Percentiles rank a stretch among this genome's conserved stretches.
Conservation (phyloP, 306 rosid species). For the Prunus mongolica region DNA sequence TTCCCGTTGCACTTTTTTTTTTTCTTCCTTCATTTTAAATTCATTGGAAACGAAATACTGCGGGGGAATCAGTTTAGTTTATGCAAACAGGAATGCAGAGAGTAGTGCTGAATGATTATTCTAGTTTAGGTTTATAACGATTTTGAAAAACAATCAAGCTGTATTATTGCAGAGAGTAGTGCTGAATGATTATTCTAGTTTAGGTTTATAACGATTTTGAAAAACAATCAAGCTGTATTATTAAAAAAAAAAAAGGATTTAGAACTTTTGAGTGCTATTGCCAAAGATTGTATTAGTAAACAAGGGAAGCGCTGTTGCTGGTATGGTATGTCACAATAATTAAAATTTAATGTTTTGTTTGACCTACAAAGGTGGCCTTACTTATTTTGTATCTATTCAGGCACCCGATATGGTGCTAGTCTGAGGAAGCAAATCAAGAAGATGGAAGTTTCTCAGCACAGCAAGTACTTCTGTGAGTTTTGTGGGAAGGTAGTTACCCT, state of each 20-base stretch:
- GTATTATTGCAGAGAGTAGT: background rate
- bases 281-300: background rate
- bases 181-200: background rate
- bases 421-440: constrained; percentile 82
- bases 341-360: background rate
- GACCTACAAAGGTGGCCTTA: background rate
- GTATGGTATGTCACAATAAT: background rate
- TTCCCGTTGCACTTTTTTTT: background rate
- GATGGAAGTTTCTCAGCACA: constrained; percentile 88
- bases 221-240: background rate
- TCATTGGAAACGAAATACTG: background rate
- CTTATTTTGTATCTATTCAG: constrained; percentile 27
- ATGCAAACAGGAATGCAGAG: background rate
- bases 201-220: background rate
- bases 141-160: background rate
- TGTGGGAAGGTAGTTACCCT: constrained; percentile 64
- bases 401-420: constrained; percentile 91
- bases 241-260: background rate
- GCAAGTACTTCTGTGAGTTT: constrained; percentile 71
- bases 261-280: background rate
- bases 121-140: background rate
- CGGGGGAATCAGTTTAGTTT: background rate
- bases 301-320: background rate
- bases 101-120: background rate
- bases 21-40: background rate